Percentiles rank a stretch among this genome's conserved stretches.
Evolutionary conservation across 768 basidiomycete genomes (phyloP).

Genomic region (Clavaria fumosa): DNA sequence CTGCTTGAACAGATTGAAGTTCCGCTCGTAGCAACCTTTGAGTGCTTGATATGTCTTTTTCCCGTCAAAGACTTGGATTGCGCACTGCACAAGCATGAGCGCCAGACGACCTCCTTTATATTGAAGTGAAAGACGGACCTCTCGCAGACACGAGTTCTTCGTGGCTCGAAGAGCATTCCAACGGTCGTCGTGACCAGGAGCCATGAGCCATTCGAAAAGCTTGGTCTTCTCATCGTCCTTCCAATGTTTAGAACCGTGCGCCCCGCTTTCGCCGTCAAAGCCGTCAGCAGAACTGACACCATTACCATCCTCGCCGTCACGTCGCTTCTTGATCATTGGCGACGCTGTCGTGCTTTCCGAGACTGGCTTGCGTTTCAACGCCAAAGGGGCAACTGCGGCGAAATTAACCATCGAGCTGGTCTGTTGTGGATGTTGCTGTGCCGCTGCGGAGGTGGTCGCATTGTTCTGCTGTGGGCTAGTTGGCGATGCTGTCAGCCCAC

Average conservation of each 20-base stretch:
- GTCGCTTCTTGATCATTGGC: constrained; percentile 25
- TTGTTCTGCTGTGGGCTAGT: constrained; percentile 23
- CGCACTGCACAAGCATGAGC: constrained; percentile 35
- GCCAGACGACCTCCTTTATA: constrained; percentile 3
- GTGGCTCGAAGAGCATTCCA: constrained; percentile 66
- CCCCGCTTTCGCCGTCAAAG: constrained; percentile 32
- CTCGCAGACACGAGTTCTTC: constrained; percentile 71
- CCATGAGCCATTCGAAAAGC: constrained; percentile 71
- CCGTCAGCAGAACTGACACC: no score
- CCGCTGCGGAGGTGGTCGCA: constrained; percentile 23
- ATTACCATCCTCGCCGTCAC: constrained; percentile 32
- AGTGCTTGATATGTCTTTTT: constrained; percentile 76
- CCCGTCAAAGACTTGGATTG: constrained; percentile 49
- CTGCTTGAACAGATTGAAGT: constrained; percentile 74
- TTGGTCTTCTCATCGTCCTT: constrained; percentile 71
- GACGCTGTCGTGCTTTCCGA: constrained; percentile 24
- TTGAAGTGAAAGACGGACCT: constrained; percentile 27
- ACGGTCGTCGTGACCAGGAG: constrained; percentile 50
- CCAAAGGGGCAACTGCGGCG: constrained; percentile 20
- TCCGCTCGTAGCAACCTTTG: constrained; percentile 76
- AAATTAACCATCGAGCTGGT: constrained; percentile 13
- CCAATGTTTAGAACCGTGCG: constrained; percentile 69
- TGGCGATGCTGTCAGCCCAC: constrained; percentile 26
- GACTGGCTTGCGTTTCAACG: constrained; percentile 38
- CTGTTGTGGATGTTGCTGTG: no score